A percentile compares a stretch with the other conserved stretches of the same genome.
Evolutionary conservation across 805 yeast genomes (phyloP).

Genomic region (Saccharomycopsis guyanensis): DNA sequence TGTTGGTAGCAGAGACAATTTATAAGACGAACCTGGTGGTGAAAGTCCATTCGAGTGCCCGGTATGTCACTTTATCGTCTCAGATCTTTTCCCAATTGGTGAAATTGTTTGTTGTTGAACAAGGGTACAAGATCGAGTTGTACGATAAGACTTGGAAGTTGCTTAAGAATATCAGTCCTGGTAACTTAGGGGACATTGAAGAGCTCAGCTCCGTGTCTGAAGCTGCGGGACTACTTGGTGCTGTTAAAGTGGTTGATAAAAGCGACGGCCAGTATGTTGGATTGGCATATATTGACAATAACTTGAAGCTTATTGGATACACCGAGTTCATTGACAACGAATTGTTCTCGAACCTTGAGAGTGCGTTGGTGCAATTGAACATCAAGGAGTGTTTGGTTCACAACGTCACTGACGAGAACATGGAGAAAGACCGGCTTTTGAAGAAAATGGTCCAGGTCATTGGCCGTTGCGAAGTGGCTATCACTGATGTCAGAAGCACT

Average conservation of each 20-base stretch:
- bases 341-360: slow-evolving; percentile 76
- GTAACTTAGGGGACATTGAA: slow-evolving; percentile 74
- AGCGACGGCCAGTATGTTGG: slow-evolving; percentile 51
- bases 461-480: slow-evolving; percentile 70
- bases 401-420: slow-evolving; percentile 29
- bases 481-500: slow-evolving; percentile 49
- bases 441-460: slow-evolving; percentile 63
- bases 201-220: slow-evolving; percentile 37
- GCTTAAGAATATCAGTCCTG: slow-evolving; percentile 71
- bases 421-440: slow-evolving; percentile 42
- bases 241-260: slow-evolving; percentile 36
- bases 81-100: slow-evolving; percentile 64
- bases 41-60: slow-evolving; percentile 46
- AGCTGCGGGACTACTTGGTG: slow-evolving; percentile 7
- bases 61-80: slow-evolving; percentile 70
- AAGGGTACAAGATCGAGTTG: slow-evolving; percentile 72
- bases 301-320: slow-evolving; percentile 56
- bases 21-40: slow-evolving; percentile 80
- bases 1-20: slow-evolving; percentile 70
- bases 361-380: slow-evolving; percentile 79
- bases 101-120: slow-evolving; percentile 57
- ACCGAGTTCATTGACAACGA: slow-evolving; percentile 84
- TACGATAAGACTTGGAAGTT: slow-evolving; percentile 61
- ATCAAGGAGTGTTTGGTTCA: slow-evolving; percentile 77
- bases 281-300: slow-evolving; percentile 70